Percentiles rank a stretch among this genome's conserved stretches.
Evolutionary conservation across 73 alveolate species (phyloP).

Genomic region (Stentor roeselii): DNA sequence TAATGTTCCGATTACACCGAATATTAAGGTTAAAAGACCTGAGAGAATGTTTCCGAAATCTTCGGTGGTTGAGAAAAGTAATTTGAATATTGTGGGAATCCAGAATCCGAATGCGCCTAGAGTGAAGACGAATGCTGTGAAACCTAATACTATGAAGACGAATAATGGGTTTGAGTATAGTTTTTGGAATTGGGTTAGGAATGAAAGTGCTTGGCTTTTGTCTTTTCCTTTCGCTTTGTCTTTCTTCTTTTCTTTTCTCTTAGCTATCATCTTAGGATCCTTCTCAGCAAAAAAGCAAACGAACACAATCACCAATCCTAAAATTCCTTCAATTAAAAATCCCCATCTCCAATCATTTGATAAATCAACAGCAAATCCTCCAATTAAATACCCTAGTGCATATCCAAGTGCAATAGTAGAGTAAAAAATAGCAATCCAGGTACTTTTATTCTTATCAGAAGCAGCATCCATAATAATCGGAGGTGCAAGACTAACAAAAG

Average conservation of each 20-base stretch:
- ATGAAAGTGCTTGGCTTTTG: background rate
- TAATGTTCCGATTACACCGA: background rate
- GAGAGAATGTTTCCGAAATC: background rate
- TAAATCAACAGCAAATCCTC: background rate
- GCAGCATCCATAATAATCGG: slow-evolving; percentile 15
- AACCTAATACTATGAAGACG: background rate
- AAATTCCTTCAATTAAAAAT: background rate
- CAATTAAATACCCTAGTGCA: slow-evolving; percentile 8
- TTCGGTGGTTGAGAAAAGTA: background rate
- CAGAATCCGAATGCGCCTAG: slow-evolving; percentile 6
- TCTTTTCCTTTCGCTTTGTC: background rate
- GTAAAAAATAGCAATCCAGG: slow-evolving; percentile 6
- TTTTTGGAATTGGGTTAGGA: background rate
- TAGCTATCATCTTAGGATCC: slow-evolving; percentile 13
- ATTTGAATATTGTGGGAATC: background rate
- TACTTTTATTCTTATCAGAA: background rate
- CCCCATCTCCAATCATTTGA: slow-evolving; percentile 7
- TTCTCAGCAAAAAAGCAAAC: background rate
- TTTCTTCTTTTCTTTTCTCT: background rate
- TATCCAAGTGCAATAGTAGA: background rate
- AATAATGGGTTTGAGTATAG: background rate
- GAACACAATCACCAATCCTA: background rate
- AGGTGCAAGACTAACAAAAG: slow-evolving; percentile 22
- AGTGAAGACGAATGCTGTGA: background rate
- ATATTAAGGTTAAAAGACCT: background rate